Base-by-base conservation (phyloP, 1,284 basidiomycete species). In the Termitomyces sp. region DNA sequence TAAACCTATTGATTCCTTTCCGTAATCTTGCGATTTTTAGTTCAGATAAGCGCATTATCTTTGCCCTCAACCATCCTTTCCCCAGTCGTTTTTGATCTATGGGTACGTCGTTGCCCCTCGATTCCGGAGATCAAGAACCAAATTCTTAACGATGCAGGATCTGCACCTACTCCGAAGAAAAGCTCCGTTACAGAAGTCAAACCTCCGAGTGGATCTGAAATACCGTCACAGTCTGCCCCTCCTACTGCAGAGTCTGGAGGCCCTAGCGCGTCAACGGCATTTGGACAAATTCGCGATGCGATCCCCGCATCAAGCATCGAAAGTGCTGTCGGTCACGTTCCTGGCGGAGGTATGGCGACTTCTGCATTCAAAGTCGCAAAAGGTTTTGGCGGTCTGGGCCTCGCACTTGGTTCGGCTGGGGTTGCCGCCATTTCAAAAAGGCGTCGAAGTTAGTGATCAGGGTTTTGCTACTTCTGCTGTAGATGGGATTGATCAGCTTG, bases 291-390 rank as follows among this genome's bases (percentile, higher is more conserved):
- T 50, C 34, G 48, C 3, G 34, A 50, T 45, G 48, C 53, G 7
- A 30, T 50, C 15, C 48, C 53, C n/a, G 30, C 21, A 5, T 24
- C 39, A 28, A 34, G 19, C 4, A 54, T 54, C 3, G 48, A 45
- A n/a, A 26, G 17, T 15, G 53, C 30, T 24, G 34, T 50, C 3
- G 6, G 48, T 31, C 40, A 50, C 19, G 6, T 45, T 39, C 48
- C 48, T 33, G 48, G 48, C 15, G 42, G 48, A 6, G 42, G 47
- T 15, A 28, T 54, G 31, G 53, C 42, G 33, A 50, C 48, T 21
- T 54, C 53, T 0, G 42, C 47, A 33, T 54, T 45, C 19, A 54
- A 54, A n/a, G 53, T 28, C 10, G 48, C 53, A 10, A 50, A 54
- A 54, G 53, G 42, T 17, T 9, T 54, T 5, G 48, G 53, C 7